phyloP scores from a whole-genome alignment of 139 green algal species.

The Coelastrella sp. region DNA sequence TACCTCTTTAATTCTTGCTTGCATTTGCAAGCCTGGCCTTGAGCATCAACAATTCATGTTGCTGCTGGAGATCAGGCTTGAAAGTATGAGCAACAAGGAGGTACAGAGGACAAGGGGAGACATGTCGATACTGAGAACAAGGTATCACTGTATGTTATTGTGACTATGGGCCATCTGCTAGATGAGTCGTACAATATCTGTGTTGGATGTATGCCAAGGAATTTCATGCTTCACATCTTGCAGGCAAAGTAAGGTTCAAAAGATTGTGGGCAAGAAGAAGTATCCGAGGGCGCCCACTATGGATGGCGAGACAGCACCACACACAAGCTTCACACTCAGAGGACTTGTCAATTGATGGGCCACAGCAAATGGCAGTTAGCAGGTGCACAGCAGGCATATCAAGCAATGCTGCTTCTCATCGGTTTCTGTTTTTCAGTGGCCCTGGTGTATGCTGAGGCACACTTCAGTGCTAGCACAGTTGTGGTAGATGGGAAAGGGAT shows the following conservation, averaged over 20 bases:
- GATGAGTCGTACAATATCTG: background rate
- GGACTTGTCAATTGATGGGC: conserved; percentile 7
- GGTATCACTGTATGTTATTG: no score
- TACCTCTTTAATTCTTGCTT: no score
- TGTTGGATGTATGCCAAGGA: background rate
- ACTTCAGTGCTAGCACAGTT: no score
- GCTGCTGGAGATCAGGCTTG: no score
- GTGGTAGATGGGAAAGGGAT: no score
- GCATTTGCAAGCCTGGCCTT: no score
- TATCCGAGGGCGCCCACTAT: background rate
- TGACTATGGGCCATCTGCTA: no score
- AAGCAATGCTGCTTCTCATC: background rate
- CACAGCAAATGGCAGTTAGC: background rate
- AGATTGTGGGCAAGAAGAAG: background rate
- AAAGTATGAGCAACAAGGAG: no score
- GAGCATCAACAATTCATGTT: no score
- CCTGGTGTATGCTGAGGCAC: no score
- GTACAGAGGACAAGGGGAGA: no score
- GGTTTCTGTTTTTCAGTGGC: background rate
- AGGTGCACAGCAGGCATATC: background rate
- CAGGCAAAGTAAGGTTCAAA: conserved; percentile 33
- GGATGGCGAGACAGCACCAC: background rate
- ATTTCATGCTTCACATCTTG: background rate
- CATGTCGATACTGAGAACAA: no score
- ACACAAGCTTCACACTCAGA: conserved; percentile 27